Evolutionary conservation across 345 rosid genomes (phyloP).

Genomic region (Lepidium sativum): DNA sequence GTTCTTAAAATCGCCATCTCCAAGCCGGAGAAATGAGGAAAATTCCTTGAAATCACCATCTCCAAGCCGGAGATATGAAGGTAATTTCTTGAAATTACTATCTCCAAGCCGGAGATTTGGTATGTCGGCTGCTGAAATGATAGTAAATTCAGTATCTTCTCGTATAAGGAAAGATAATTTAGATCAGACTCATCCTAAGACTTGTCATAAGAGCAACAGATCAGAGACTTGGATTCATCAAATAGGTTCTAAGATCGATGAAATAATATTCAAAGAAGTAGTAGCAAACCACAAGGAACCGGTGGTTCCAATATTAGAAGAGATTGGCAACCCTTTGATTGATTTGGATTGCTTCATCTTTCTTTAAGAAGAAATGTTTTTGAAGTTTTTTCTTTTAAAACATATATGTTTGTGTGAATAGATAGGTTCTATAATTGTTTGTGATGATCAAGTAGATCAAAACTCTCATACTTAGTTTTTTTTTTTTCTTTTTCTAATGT

Average conservation of each 20-base stretch:
- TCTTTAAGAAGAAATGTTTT: slow-evolving; percentile 29
- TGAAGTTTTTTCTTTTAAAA: not conserved
- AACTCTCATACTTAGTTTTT: not conserved
- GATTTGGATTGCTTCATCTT: slow-evolving; percentile 93
- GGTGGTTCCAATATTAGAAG: slow-evolving; percentile 35
- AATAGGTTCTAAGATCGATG: slow-evolving; percentile 46
- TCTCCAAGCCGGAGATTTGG: slow-evolving; percentile 31
- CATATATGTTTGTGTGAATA: slow-evolving; percentile 3
- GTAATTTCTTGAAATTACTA: slow-evolving; percentile 37
- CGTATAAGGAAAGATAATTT: slow-evolving; percentile 29
- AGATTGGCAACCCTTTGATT: slow-evolving; percentile 62
- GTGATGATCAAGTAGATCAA: slow-evolving; percentile 25
- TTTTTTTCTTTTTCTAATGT: not conserved
- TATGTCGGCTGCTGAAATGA: not conserved
- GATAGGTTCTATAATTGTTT: slow-evolving; percentile 14
- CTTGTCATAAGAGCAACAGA: slow-evolving; percentile 24
- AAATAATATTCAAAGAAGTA: slow-evolving; percentile 34
- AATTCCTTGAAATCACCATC: slow-evolving; percentile 40
- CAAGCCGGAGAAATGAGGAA: slow-evolving; percentile 41
- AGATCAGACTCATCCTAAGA: slow-evolving; percentile 28
- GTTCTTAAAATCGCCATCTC: slow-evolving; percentile 49
- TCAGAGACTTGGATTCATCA: slow-evolving; percentile 50
- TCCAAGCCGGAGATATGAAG: slow-evolving; percentile 34
- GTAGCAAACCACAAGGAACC: slow-evolving; percentile 20
- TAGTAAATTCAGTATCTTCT: slow-evolving; percentile 28